phyloP scores from a whole-genome alignment of 306 rosid species.

The Begonia fuchsioides region DNA sequence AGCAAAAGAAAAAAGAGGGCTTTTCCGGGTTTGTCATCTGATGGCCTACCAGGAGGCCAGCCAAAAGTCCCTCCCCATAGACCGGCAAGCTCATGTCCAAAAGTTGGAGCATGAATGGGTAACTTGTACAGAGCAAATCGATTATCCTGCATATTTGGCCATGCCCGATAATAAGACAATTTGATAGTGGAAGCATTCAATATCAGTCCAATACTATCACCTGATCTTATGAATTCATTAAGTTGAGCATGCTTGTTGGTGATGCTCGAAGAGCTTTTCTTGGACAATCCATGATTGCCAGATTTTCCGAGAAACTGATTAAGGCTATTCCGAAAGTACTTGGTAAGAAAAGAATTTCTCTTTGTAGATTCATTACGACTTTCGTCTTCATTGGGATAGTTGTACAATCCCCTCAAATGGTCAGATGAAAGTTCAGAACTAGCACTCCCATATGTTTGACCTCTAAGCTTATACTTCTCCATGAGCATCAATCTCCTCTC shows the following conservation, averaged over 20 bases:
- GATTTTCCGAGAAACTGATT: constrained; percentile 65
- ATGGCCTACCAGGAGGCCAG: constrained; percentile 94
- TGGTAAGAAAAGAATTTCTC: constrained; percentile 35
- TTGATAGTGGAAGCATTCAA: constrained; percentile 44
- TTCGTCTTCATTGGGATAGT: constrained; percentile 22
- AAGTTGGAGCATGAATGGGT: constrained; percentile 50
- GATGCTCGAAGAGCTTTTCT: constrained; percentile 37
- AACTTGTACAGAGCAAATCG: constrained; percentile 82
- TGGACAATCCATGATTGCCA: constrained; percentile 25
- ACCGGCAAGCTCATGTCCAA: constrained; percentile 76
- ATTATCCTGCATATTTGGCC: constrained; percentile 94
- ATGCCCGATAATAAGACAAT: constrained; percentile 74
- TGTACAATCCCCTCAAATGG: constrained; percentile 16
- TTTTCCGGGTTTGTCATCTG: constrained; percentile 79
- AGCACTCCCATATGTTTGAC: constrained; percentile 21
- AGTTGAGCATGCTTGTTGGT: constrained; percentile 52
- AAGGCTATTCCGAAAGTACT: constrained; percentile 43
- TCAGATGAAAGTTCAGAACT: constrained; percentile 29
- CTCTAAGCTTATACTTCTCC: constrained; percentile 29
- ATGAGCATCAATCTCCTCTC: constrained; percentile 47
- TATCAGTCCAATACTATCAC: constrained; percentile 43
- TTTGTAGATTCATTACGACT: constrained; percentile 16
- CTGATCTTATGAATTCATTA: constrained; percentile 47
- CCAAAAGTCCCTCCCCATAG: constrained; percentile 97
- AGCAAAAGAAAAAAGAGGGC: constrained; percentile 84